Conservation (phyloP, 345 rosid genomes). For the Boechera divaricarpa region DNA sequence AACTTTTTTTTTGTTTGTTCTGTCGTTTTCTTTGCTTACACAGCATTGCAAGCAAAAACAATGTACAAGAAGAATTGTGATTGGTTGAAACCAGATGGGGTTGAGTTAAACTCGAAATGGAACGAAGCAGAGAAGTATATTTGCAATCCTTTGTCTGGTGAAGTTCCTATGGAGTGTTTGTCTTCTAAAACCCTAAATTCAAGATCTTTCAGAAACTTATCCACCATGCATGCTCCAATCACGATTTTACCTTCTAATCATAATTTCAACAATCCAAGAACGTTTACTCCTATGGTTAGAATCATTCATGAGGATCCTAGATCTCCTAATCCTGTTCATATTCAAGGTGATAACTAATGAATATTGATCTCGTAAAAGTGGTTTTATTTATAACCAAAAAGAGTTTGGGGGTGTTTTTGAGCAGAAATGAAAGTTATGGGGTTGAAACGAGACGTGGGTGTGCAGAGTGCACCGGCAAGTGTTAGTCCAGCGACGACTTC, state of each 20-base stretch:
- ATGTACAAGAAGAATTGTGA: constrained; percentile 54
- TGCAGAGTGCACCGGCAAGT: constrained; percentile 67
- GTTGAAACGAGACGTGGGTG: constrained; percentile 73
- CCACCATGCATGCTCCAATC: constrained; percentile 72
- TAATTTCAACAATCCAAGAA: constrained; percentile 38
- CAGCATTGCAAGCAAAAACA: constrained; percentile 79
- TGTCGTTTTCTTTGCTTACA: constrained; percentile 36
- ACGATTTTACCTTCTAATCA: constrained; percentile 52
- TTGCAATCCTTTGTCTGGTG: constrained; percentile 84
- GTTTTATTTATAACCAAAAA: not conserved
- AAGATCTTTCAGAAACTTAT: constrained; percentile 60
- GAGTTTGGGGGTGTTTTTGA: constrained; percentile 15
- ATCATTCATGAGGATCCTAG: constrained; percentile 10
- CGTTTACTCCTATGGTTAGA: constrained; percentile 36
- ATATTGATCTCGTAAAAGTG: not conserved
- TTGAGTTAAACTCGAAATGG: constrained; percentile 84
- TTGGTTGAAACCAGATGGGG: constrained; percentile 68
- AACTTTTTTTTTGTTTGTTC: not conserved
- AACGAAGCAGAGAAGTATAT: constrained; percentile 91
- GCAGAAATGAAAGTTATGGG: constrained; percentile 58
- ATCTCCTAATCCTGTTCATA: not conserved
- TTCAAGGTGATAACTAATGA: constrained; percentile 13
- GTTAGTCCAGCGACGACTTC: constrained; percentile 68
- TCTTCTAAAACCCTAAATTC: constrained; percentile 71
- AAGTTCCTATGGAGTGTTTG: constrained; percentile 84